Percentiles rank a stretch among this genome's conserved stretches.
These are phyloP conservation scores for Cicer cuneatum DNA, from an alignment of 306 rosid genomes.

Conservation along the genomic window DNA sequence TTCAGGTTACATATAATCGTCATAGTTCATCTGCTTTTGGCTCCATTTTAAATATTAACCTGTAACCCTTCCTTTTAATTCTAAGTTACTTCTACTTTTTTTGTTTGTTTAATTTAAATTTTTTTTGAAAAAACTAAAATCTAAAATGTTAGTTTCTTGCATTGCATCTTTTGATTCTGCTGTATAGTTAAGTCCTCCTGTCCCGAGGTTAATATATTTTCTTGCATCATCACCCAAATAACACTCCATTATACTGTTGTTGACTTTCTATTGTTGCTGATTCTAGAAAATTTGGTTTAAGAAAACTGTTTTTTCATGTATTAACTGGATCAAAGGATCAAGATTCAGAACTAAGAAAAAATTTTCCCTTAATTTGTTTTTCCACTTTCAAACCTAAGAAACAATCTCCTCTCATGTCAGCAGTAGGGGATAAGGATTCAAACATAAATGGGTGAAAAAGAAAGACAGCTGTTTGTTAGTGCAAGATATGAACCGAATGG, in stretches of 20 bases:
- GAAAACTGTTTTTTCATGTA: background rate
- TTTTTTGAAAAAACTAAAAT: background rate
- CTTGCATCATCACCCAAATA: background rate
- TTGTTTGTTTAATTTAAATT: background rate
- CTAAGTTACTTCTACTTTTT: background rate
- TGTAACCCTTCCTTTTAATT: constrained; percentile 11
- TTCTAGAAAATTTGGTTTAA: constrained; percentile 33
- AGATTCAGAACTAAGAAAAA: background rate
- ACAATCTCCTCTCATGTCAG: constrained; percentile 15
- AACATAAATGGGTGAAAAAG: constrained; percentile 22
- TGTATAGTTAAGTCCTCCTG: constrained; percentile 4
- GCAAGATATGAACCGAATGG: constrained; percentile 10
- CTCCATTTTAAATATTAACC: constrained; percentile 20
- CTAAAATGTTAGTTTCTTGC: constrained; percentile 7
- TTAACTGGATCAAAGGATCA: constrained; percentile 30
- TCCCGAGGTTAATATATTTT: constrained; percentile 8
- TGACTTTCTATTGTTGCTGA: background rate
- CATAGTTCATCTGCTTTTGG: constrained; percentile 15
- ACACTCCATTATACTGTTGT: background rate
- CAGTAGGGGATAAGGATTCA: constrained; percentile 1
- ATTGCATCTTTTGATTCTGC: constrained; percentile 33
- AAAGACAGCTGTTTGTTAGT: constrained; percentile 30
- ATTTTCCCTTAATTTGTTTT: constrained; percentile 21
- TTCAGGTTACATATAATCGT: constrained; percentile 70
- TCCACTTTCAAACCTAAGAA: constrained; percentile 15